Base-by-base conservation (phyloP, 768 basidiomycete genomes). In the Lactifluus pinguis region DNA sequence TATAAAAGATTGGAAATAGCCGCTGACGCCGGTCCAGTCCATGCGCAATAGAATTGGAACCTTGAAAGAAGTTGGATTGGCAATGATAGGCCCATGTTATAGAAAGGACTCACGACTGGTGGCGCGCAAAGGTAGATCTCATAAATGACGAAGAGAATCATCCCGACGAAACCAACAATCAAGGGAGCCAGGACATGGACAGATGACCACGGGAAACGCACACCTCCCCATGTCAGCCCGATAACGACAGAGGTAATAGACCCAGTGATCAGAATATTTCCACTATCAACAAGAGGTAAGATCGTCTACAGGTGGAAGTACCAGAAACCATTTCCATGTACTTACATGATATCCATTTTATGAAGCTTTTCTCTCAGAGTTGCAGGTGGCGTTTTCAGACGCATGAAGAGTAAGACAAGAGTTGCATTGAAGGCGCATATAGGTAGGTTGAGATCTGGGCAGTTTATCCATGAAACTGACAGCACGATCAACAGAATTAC, bases 151-250 rank as follows among this genome's bases (percentile, higher is more conserved):
- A 78, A 80, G 11, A 59, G 59, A 1, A 61, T 62, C 41, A 80
- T 57, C 5, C 77, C 76, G 2, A 72, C 7, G 6, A 76, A 39
- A 75, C 60, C 7, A 81, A 69, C 0, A 81, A 77, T 0, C n/a
- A 82, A 25, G 25, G 25, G 25, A 25, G 25, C 25, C 25, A 25
- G 25, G 25, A 25, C 25, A 25, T 25, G 25, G 68, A 4, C 79
- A 0, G 76, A 77, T 5, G 63, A 56, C 80, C 80, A 82, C 0
- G 75, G 61, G 53, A 71, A 77, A 3, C 66, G 63, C 6, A 72
- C 68, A 7, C 81, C 80, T 2, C 75, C 81, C 78, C 74, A 75
- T 10, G 77, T 74, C 51, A 77, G 57, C 14, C 68, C 74, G 41
- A 76, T 66, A 8, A 69, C 66, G 25, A 25, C 25, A 25, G 25